Percentiles rank a stretch among this genome's conserved stretches.
Conservation (phyloP, 768 basidiomycete species). For the Boletus pseudo-olivaceus region DNA sequence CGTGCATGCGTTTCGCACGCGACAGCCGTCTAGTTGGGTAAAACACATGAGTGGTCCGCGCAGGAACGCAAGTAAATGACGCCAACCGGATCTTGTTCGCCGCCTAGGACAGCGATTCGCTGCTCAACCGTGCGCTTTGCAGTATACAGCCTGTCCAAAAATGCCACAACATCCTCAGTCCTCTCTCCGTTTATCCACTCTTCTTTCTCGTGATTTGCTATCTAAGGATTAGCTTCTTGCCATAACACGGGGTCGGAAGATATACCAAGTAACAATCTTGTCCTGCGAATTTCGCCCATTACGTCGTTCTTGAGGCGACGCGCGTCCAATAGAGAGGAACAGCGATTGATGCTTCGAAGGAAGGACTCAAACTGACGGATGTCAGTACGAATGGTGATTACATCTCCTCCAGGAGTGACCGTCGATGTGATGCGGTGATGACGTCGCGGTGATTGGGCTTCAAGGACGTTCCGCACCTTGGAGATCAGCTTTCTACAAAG, state of each 20-base stretch:
- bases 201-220: slow-evolving; percentile 83
- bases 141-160: slow-evolving; percentile 82
- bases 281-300: slow-evolving; percentile 84
- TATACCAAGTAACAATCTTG: slow-evolving; percentile 66
- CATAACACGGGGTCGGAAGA: slow-evolving; percentile 7
- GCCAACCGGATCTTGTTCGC: slow-evolving; percentile 59
- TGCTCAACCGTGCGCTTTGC: slow-evolving; percentile 87
- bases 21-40: slow-evolving; percentile 35
- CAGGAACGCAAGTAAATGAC: not conserved
- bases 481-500: slow-evolving; percentile 70
- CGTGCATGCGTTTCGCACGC: slow-evolving; percentile 43
- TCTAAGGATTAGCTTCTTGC: slow-evolving; percentile 1
- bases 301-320: slow-evolving; percentile 89
- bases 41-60: not conserved
- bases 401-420: slow-evolving; percentile 49
- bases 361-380: slow-evolving; percentile 87
- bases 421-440: slow-evolving; percentile 40
- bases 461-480: slow-evolving; percentile 80
- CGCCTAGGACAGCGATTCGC: slow-evolving; percentile 77
- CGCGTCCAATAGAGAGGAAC: slow-evolving; percentile 83
- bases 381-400: slow-evolving; percentile 80
- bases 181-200: slow-evolving; percentile 86
- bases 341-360: slow-evolving; percentile 76
- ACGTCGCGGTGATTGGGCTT: slow-evolving; percentile 68
- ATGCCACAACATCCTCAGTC: slow-evolving; percentile 82